Percentiles rank a stretch among this genome's conserved stretches.
Evolutionary conservation across 495 filamentous ascomycete species (phyloP).

Genomic region (Pseudoneurospora amorphoporcata): DNA sequence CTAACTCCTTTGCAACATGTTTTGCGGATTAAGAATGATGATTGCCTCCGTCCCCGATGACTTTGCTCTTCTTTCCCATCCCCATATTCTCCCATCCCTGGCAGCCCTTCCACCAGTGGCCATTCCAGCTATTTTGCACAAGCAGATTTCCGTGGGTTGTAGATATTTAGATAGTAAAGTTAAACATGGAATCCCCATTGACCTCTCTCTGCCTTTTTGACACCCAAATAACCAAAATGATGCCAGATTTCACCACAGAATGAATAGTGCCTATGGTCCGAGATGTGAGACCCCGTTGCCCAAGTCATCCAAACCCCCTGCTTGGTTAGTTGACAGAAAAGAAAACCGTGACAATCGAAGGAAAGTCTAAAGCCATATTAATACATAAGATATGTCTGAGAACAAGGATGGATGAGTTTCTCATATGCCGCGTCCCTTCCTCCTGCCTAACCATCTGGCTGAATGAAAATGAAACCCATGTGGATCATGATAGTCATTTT

Average conservation of each 20-base stretch:
- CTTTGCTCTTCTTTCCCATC: neutral
- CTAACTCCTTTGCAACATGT: neutral
- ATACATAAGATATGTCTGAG: neutral
- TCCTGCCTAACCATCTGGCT: neutral
- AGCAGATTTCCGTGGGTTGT: neutral
- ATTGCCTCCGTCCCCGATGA: neutral
- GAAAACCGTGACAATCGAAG: neutral
- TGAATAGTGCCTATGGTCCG: neutral
- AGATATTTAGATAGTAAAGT: neutral
- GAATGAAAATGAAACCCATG: neutral
- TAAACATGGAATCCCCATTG: neutral
- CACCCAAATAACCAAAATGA: neutral
- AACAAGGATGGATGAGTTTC: neutral
- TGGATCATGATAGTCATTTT: neutral
- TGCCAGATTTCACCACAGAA: neutral
- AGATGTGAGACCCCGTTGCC: neutral
- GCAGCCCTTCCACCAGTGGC: neutral
- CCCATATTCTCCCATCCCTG: neutral
- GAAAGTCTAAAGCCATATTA: neutral
- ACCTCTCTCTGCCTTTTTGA: neutral
- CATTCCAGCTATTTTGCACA: neutral
- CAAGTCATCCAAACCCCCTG: neutral
- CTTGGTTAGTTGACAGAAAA: neutral
- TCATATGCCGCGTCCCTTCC: neutral
- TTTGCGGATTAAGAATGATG: neutral